Evolutionary conservation across 1,284 basidiomycete species (phyloP).

Genomic region (Cutaneotrichosporon sp.): DNA sequence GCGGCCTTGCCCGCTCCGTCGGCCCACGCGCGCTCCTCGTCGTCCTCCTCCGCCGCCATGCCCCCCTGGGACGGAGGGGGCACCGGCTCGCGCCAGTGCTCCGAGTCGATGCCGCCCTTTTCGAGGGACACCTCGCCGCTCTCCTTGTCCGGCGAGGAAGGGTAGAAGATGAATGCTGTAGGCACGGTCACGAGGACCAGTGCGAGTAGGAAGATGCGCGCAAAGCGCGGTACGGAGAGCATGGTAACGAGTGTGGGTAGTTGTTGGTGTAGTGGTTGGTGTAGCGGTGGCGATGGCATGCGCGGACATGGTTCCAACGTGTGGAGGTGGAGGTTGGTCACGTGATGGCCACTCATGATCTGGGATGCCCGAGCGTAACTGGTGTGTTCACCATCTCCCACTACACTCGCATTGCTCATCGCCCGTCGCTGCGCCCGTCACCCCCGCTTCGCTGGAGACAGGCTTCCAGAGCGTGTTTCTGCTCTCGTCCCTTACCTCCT

Average conservation of each 20-base stretch:
- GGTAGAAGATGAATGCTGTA: conserved; percentile 43
- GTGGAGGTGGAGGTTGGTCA: no score
- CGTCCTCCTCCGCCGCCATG: conserved; percentile 13
- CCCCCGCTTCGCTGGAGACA: no score
- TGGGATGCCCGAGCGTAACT: no score
- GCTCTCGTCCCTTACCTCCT: no score
- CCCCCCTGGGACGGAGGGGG: conserved; percentile 10
- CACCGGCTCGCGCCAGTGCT: conserved; percentile 33
- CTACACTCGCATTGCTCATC: no score
- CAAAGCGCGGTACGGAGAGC: conserved; percentile 33
- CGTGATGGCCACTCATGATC: no score
- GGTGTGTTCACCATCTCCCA: no score
- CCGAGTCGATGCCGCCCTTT: conserved; percentile 46
- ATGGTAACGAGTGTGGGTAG: conserved; percentile 16
- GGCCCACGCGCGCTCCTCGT: conserved; percentile 18
- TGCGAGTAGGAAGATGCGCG: conserved; percentile 42
- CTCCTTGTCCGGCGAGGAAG: conserved; percentile 15
- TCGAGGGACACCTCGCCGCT: conserved; percentile 25
- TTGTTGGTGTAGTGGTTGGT: not conserved
- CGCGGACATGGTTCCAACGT: no score
- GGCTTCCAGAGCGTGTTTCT: no score
- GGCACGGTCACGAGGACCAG: conserved; percentile 41
- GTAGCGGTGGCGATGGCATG: not conserved
- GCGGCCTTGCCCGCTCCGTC: conserved; percentile 8
- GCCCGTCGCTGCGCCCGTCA: no score